Evolutionary conservation across 805 yeast species (phyloP), one percentile per base, ranked within the genome.

Genomic region (Torulaspora indica): DNA sequence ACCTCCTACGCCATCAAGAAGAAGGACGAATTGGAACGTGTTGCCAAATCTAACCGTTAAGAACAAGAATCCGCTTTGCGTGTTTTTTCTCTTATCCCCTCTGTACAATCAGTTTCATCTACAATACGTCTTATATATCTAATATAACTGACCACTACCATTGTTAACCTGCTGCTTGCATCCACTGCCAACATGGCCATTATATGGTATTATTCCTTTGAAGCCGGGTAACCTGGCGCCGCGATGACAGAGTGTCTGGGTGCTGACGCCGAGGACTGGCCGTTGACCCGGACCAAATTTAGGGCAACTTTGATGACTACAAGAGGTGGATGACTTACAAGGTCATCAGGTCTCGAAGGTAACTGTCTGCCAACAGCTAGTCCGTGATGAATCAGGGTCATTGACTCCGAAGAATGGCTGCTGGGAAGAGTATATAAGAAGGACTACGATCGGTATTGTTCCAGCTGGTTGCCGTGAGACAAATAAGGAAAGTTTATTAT

Each of bases 21-120:
- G 98, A 93, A 93, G 95, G 99, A 93, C 77, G 99, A 93, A 84
- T 86, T 93, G 76, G 99, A 93, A 85, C 95, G 99, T 86, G 99
- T 93, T 77, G 99, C 99, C 74, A 93, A 93, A 81, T 91, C 98
- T 75, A 93, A 93, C 96, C 98, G 99, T 89, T 93, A 93, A 85
- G 64, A 42, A 38, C 25, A 15, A 31, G 10, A 15, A 31, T 14
- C 3, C 22, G 34, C 20, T 9, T 15, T 29, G 24, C 14, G 3
- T 28, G 48, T 29, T 33, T 38, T 38, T 42, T 42, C 24, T 48
- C 49, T 46, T 40, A 47, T 41, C 44, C 44, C 43, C 40, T 44
- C 51, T 53, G 56, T 53, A 46, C 51, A 47, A 53, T 47, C 49
- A 51, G 48, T 56, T 20, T 45, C 48, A 50, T 46, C 51, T 49